These are phyloP conservation scores for Aureobasidium musti DNA, from an alignment of 2,329 filamentous ascomycete genomes.

Conservation along the genomic window DNA sequence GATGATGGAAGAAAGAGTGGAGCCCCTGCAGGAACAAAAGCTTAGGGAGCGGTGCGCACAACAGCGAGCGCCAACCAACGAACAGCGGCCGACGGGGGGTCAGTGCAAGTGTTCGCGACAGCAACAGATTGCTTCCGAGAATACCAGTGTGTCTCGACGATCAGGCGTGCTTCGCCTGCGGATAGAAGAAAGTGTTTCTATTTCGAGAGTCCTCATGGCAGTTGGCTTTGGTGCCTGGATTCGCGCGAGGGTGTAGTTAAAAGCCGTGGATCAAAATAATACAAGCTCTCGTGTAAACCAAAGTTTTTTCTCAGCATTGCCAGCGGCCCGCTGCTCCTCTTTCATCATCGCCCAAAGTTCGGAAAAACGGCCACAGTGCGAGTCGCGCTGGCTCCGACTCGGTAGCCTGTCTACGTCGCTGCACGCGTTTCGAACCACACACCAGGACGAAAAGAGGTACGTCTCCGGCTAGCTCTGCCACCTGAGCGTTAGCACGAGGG, in stretches of 20 bases:
- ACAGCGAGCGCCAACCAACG: constrained; percentile 22
- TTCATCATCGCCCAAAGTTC: constrained; percentile 22
- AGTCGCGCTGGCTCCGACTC: constrained; percentile 13
- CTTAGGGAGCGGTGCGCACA: constrained; percentile 27
- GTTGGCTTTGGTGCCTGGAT: constrained; percentile 24
- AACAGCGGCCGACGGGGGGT: constrained; percentile 15
- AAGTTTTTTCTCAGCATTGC: neutral
- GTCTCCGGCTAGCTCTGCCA: constrained; percentile 15
- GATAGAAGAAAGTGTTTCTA: constrained; percentile 25
- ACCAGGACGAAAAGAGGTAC: constrained; percentile 13
- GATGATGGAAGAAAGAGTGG: constrained; percentile 30
- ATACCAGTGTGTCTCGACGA: constrained; percentile 17
- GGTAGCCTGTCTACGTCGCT: constrained; percentile 12
- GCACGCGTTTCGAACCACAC: constrained; percentile 23
- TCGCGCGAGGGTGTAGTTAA: neutral
- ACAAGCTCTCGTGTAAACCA: constrained; percentile 20
- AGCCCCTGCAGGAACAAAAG: constrained; percentile 30
- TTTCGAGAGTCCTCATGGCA: constrained; percentile 14
- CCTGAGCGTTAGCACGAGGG: constrained; percentile 19
- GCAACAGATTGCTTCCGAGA: constrained; percentile 23
- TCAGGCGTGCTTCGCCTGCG: constrained; percentile 26
- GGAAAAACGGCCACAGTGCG: constrained; percentile 15
- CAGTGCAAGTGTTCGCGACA: constrained; percentile 28
- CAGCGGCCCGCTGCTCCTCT: constrained; percentile 23
- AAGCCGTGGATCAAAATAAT: constrained; percentile 17